Percentiles rank a stretch among this genome's conserved stretches.
phyloP scores from a whole-genome alignment of 1,139 yeast genomes.

The Geotrichum aggregatum region DNA sequence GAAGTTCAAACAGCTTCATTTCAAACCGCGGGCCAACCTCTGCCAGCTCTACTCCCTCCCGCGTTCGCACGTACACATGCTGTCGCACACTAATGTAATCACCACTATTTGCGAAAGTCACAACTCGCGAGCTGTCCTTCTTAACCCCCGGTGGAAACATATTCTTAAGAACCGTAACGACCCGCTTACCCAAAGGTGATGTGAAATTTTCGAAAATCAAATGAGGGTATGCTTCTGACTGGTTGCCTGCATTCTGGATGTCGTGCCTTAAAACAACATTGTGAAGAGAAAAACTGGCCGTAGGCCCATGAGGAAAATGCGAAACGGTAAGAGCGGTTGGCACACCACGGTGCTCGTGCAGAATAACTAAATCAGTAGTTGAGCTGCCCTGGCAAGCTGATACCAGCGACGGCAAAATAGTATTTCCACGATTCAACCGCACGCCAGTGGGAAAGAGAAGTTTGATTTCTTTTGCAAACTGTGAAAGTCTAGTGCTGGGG shows the following conservation, averaged over 20 bases:
- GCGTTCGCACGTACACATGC: conserved; percentile 85
- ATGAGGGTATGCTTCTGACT: conserved; percentile 90
- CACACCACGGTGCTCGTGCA: conserved; percentile 97
- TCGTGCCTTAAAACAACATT: conserved; percentile 94
- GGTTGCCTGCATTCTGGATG: conserved; percentile 77
- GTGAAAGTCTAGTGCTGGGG: conserved; percentile 78
- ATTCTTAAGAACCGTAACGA: conserved; percentile 75
- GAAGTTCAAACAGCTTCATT: conserved; percentile 84
- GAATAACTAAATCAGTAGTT: conserved; percentile 74
- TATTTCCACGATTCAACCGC: conserved; percentile 88
- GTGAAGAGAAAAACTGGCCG: conserved; percentile 89
- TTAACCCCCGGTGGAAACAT: conserved; percentile 97
- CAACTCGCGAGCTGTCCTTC: conserved; percentile 79
- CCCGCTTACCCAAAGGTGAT: conserved; percentile 79
- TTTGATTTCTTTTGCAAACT: conserved; percentile 88
- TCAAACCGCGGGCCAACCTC: conserved; percentile 99
- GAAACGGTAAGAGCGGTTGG: conserved; percentile 91
- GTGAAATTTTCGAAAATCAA: conserved; percentile 86
- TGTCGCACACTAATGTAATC: conserved; percentile 93
- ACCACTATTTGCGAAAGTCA: conserved; percentile 83
- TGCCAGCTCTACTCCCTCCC: conserved; percentile 82
- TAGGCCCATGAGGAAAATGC: conserved; percentile 98
- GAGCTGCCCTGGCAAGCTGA: conserved; percentile 74
- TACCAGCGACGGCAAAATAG: conserved; percentile 78
- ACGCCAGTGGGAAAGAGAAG: conserved; percentile 85